phyloP scores from a whole-genome alignment of 169 alveolate genomes.

The Theileria equi region DNA sequence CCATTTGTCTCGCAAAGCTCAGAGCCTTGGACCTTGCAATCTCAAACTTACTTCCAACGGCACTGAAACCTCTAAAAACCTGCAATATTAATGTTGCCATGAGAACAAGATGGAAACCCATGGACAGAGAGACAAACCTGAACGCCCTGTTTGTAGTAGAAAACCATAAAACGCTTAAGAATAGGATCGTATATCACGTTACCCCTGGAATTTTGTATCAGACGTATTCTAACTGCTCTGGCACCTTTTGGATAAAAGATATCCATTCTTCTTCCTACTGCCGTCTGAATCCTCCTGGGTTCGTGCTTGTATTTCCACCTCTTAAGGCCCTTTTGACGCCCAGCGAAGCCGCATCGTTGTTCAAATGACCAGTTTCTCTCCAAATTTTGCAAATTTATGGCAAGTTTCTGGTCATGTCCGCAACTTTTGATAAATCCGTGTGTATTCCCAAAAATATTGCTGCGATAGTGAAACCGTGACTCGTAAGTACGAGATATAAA shows the following conservation, averaged over 20 bases:
- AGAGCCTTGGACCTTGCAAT: slow-evolving; percentile 66
- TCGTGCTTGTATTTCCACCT: slow-evolving; percentile 67
- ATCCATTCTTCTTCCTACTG: slow-evolving; percentile 69
- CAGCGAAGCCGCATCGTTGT: slow-evolving; percentile 46
- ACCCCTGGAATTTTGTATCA: slow-evolving; percentile 72
- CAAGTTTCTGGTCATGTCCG: too few species aligned
- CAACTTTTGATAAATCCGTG: too few species aligned
- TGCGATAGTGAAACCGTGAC: too few species aligned
- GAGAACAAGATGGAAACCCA: too few species aligned
- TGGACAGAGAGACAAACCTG: too few species aligned
- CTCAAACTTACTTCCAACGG: slow-evolving; percentile 49
- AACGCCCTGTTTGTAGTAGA: slow-evolving; percentile 73
- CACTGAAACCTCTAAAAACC: slow-evolving; percentile 70
- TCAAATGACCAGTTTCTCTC: neutral
- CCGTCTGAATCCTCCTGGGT: slow-evolving; percentile 60
- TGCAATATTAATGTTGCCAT: too few species aligned
- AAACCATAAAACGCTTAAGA: slow-evolving; percentile 61
- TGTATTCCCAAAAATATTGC: too few species aligned
- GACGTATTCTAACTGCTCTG: slow-evolving; percentile 63
- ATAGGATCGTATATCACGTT: slow-evolving; percentile 70
- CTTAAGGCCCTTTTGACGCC: slow-evolving; percentile 72
- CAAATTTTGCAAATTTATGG: neutral
- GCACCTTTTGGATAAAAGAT: slow-evolving; percentile 70
- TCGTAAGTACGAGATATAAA: too few species aligned
- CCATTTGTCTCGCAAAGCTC: slow-evolving; percentile 67